Evolutionary conservation across 1,139 yeast genomes (phyloP).

Genomic region (Lodderomyces parapsilosis): DNA sequence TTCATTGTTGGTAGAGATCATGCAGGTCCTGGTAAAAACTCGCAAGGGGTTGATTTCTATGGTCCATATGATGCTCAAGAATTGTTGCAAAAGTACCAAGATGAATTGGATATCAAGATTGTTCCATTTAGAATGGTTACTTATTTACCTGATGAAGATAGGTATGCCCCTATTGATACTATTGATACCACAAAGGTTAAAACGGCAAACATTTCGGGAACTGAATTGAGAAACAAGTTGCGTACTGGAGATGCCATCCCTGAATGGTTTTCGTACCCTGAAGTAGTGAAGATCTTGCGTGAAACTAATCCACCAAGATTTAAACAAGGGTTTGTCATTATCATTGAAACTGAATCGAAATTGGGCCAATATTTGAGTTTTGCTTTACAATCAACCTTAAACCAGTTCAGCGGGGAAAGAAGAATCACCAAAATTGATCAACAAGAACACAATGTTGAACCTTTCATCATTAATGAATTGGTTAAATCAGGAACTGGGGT

Average conservation of each 20-base stretch:
- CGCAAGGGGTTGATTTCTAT: slow-evolving; percentile 90
- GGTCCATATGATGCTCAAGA: slow-evolving; percentile 98
- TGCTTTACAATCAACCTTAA: slow-evolving; percentile 86
- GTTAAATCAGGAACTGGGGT: slow-evolving; percentile 91
- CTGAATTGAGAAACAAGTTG: slow-evolving; percentile 86
- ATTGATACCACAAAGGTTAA: slow-evolving; percentile 70
- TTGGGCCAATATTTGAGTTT: slow-evolving; percentile 56
- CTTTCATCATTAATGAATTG: slow-evolving; percentile 73
- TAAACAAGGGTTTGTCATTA: slow-evolving; percentile 80
- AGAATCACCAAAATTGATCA: slow-evolving; percentile 69
- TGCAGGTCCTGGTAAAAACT: slow-evolving; percentile 96
- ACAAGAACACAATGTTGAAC: slow-evolving; percentile 40
- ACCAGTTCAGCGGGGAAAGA: slow-evolving; percentile 86
- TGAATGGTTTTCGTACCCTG: slow-evolving; percentile 96
- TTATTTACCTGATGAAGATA: slow-evolving; percentile 90
- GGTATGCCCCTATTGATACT: slow-evolving; percentile 93
- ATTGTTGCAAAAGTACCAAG: slow-evolving; percentile 69
- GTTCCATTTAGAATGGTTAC: slow-evolving; percentile 98
- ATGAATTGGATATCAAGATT: slow-evolving; percentile 82
- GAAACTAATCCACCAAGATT: slow-evolving; percentile 93
- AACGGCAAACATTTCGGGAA: slow-evolving; percentile 92
- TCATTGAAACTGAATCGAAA: slow-evolving; percentile 55
- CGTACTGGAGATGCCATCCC: slow-evolving; percentile 88
- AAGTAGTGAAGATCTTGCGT: slow-evolving; percentile 86
- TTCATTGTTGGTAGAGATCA: slow-evolving; percentile 98